phyloP scores from a whole-genome alignment of 2,329 filamentous ascomycete genomes.

The Fusarium verrucosum region DNA sequence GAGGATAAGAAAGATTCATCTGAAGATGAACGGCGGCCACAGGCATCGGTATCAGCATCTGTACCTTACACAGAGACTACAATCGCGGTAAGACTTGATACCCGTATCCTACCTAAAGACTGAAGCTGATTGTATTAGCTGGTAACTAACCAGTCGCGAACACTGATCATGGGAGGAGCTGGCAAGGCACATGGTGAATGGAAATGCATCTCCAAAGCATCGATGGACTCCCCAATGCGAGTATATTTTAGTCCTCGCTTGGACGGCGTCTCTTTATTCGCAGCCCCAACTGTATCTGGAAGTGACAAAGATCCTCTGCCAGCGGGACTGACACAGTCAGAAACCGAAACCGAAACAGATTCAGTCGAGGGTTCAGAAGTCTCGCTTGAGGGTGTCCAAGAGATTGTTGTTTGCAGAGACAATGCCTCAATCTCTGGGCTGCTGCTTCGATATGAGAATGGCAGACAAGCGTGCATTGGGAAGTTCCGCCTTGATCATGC shows the following conservation, averaged over 20 bases:
- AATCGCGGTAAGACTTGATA: conserved; percentile 2
- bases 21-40: neutral
- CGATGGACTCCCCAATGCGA: neutral
- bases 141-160: conserved; percentile 16
- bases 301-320: neutral
- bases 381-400: neutral
- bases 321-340: neutral
- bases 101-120: neutral
- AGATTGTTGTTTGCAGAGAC: neutral
- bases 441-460: neutral
- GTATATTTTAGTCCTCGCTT: conserved; percentile 1
- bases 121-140: conserved; percentile 17
- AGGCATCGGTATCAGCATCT: neutral
- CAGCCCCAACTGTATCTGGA: neutral
- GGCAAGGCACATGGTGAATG: neutral
- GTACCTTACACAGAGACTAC: neutral
- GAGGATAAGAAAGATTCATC: neutral
- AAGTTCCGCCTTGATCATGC: conserved; percentile 7
- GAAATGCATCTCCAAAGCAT: conserved; percentile 10
- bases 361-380: neutral
- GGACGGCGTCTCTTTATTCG: conserved; percentile 2
- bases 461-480: conserved; percentile 4
- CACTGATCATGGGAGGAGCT: neutral
- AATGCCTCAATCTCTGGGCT: neutral
- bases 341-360: neutral